These are phyloP conservation scores for Salix purpurea DNA, from an alignment of 345 rosid genomes.

Conservation along the genomic window DNA sequence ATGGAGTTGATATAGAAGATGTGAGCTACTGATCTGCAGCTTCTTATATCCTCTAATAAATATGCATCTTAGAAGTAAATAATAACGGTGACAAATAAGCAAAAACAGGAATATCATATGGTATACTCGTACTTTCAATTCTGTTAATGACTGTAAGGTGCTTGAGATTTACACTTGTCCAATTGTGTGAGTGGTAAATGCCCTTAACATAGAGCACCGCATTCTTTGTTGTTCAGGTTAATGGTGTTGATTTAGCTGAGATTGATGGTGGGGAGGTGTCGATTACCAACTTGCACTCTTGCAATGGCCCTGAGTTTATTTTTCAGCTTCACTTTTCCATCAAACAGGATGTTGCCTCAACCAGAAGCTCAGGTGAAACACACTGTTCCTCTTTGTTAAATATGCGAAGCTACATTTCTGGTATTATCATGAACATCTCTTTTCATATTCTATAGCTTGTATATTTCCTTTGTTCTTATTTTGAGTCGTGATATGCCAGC, in stretches of 20 bases:
- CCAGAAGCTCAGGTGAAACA: conserved; percentile 16
- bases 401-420: no score
- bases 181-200: no score
- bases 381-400: not conserved
- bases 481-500: not conserved
- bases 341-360: conserved; percentile 6
- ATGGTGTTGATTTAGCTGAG: conserved; percentile 62
- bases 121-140: no score
- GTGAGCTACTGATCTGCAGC: no score
- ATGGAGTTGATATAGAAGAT: no score
- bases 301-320: conserved; percentile 55
- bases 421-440: no score
- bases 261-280: conserved; percentile 58
- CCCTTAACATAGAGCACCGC: not conserved
- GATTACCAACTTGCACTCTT: conserved; percentile 55
- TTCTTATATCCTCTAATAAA: no score
- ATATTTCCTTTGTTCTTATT: not conserved
- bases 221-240: conserved; percentile 40
- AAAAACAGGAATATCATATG: no score
- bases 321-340: conserved; percentile 42
- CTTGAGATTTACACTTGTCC: no score
- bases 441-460: not conserved
- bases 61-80: no score
- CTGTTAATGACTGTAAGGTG: no score
- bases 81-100: no score